Evolutionary conservation across 768 basidiomycete genomes (phyloP).

Genomic region (Tricholoma matsutake): DNA sequence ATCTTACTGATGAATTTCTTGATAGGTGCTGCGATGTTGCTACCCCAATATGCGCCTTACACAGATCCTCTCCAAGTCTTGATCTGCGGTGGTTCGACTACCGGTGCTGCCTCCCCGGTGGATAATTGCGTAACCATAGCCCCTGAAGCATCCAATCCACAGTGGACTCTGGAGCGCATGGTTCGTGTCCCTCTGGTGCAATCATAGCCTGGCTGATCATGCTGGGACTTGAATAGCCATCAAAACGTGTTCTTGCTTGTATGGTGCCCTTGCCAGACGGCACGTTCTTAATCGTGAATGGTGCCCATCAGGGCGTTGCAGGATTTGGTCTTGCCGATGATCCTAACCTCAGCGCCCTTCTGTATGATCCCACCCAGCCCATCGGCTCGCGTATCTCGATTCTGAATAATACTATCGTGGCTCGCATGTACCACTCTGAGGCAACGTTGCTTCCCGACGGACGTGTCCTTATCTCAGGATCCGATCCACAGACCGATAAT

Average conservation of each 20-base stretch:
- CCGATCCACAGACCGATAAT: conserved; percentile 58
- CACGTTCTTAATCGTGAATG: conserved; percentile 76
- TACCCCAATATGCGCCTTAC: conserved; percentile 73
- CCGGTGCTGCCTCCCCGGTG: conserved; percentile 45
- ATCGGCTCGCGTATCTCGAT: conserved; percentile 62
- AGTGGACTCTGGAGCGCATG: conserved; percentile 79
- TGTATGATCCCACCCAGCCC: conserved; percentile 67
- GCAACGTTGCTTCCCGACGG: conserved; percentile 74
- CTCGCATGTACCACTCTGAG: conserved; percentile 77
- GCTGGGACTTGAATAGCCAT: conserved; percentile 44
- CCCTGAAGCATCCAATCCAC: conserved; percentile 59
- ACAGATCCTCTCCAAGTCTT: conserved; percentile 67
- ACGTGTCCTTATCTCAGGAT: conserved; percentile 72
- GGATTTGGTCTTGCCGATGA: conserved; percentile 69
- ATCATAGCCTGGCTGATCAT: neutral
- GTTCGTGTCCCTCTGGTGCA: conserved; percentile 34
- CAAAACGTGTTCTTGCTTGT: conserved; percentile 73
- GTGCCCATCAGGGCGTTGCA: conserved; percentile 65
- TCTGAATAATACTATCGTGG: conserved; percentile 63
- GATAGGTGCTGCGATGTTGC: conserved; percentile 53
- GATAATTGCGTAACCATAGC: conserved; percentile 72
- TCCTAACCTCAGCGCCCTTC: conserved; percentile 60
- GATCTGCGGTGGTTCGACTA: conserved; percentile 74
- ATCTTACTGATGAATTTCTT: neutral
- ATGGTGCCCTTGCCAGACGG: conserved; percentile 71